Evolutionary conservation across 2,329 filamentous ascomycete genomes (phyloP).

Genomic region (Escovopsis sp.): DNA sequence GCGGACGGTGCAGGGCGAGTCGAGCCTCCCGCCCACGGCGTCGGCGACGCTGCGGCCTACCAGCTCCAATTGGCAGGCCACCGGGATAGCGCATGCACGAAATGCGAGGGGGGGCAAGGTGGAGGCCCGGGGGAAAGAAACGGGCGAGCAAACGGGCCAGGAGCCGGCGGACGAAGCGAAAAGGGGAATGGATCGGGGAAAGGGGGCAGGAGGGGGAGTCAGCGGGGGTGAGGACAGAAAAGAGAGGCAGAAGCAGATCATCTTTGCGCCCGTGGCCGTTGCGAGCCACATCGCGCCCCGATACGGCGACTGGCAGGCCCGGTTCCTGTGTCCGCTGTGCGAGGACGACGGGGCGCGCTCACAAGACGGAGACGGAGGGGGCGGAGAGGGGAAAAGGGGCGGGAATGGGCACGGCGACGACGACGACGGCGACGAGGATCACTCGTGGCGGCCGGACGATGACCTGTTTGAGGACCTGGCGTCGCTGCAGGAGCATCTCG

Average conservation of each 20-base stretch:
- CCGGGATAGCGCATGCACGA: slow-evolving; percentile 21
- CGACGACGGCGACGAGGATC: slow-evolving; percentile 33
- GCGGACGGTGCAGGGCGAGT: slow-evolving; percentile 18
- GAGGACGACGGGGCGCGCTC: slow-evolving; percentile 33
- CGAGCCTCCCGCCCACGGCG: slow-evolving; percentile 12
- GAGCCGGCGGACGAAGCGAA: too few species aligned
- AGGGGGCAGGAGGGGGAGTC: too few species aligned
- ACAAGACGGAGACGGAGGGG: slow-evolving; percentile 26
- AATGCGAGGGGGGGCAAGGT: too few species aligned
- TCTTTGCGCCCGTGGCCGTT: slow-evolving; percentile 42
- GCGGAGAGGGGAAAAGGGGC: too few species aligned
- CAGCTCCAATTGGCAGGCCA: slow-evolving; percentile 36
- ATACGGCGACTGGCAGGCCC: slow-evolving; percentile 34
- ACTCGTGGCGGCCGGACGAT: slow-evolving; percentile 30
- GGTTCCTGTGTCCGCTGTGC: slow-evolving; percentile 39
- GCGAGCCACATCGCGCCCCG: slow-evolving; percentile 39
- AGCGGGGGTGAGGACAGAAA: slow-evolving; percentile 10
- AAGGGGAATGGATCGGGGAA: too few species aligned
- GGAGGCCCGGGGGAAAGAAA: too few species aligned
- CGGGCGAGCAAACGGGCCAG: too few species aligned
- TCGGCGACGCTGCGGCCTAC: slow-evolving; percentile 6
- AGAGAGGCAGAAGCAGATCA: slow-evolving; percentile 31
- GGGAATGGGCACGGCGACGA: too few species aligned
- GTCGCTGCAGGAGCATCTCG: slow-evolving; percentile 37
- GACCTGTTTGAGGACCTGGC: slow-evolving; percentile 35